These are phyloP conservation scores for Aaosphaeria arxii DNA, from an alignment of 2,329 filamentous ascomycete genomes.

Conservation along the genomic window DNA sequence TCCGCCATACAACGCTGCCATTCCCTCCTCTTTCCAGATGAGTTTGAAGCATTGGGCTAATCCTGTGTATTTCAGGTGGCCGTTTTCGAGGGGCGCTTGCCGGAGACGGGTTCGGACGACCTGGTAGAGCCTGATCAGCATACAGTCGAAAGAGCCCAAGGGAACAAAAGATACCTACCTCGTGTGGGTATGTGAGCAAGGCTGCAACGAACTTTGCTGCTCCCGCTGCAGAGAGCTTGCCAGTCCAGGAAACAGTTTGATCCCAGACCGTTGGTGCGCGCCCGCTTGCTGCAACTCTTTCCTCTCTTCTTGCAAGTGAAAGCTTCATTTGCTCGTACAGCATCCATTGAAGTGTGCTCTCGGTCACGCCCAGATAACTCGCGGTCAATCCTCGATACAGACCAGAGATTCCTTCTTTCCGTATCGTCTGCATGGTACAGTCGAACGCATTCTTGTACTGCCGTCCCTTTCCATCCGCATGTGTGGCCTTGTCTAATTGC, in stretches of 20 bases:
- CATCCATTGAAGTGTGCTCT: conserved; percentile 90
- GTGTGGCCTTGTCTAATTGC: conserved; percentile 84
- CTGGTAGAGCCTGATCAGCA: conserved; percentile 35
- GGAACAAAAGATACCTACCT: conserved; percentile 52
- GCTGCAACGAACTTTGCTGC: conserved; percentile 83
- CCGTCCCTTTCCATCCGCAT: conserved; percentile 57
- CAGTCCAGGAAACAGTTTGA: conserved; percentile 70
- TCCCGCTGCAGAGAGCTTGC: conserved; percentile 75
- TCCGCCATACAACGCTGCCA: conserved; percentile 83
- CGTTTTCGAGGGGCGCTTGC: conserved; percentile 73
- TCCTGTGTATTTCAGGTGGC: conserved; percentile 80
- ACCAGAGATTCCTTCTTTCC: conserved; percentile 75
- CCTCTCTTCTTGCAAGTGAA: conserved; percentile 63
- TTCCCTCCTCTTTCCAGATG: conserved; percentile 84
- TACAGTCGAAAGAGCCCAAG: neutral
- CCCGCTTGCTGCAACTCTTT: conserved; percentile 53
- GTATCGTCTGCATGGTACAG: conserved; percentile 78
- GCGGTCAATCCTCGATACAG: conserved; percentile 90
- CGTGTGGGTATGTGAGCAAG: conserved; percentile 85
- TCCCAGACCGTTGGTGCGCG: conserved; percentile 69
- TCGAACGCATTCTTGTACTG: conserved; percentile 86
- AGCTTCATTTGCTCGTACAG: conserved; percentile 91
- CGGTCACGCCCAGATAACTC: conserved; percentile 85
- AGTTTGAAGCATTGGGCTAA: conserved; percentile 84
- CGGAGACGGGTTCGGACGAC: conserved; percentile 80